Evolutionary conservation across 495 filamentous ascomycete species (phyloP), one percentile per base, ranked within the genome.

Genomic region (Neurospora africana): DNA sequence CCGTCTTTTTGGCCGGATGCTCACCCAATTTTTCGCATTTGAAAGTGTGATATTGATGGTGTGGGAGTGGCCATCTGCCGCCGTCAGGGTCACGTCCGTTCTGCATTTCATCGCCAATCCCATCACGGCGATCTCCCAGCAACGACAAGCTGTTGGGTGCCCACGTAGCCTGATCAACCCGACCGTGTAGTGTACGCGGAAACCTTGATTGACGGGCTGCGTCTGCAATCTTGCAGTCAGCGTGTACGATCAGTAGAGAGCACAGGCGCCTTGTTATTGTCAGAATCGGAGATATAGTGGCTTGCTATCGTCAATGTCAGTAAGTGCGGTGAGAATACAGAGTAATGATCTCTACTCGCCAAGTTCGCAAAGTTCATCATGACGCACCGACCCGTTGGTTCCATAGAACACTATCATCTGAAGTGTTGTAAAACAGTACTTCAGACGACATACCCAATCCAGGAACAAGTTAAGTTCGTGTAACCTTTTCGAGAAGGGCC

Each of bases 401-500:
- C 19, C 53, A 33, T 30, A 61, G 27, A 61, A 27, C 1, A 19
- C 23, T 33, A 8, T 65, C 53, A 65, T 65, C 15, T 65, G 3
- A 65, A 61, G 53, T 17, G 2, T 33, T 30, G 23, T 30, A 33
- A 33, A 65, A 65, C 27, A 33, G 27, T 65, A 65, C 53, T 61
- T 33, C 53, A 19, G 53, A 65, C 53, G 53, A 69, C 53, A 33
- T 21, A 58, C 44, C 70, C 35, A 40, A 72, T 75, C 68, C 75
- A 76, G 75, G 74, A 70, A 77, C 70, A 68, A 69, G 70, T 72
- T 70, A 61, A 65, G 53, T 27, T 9, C 53, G 53, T 65, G 53
- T 33, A 65, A 33, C 27, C 53, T 6, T 19, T 19, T 33, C 2
- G 15, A 33, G 53, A 65, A 33, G 27, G 30, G 1, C 27, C 27